Base-by-base conservation (phyloP, 2,329 filamentous ascomycete genomes). In the Sphaceloma murrayae region DNA sequence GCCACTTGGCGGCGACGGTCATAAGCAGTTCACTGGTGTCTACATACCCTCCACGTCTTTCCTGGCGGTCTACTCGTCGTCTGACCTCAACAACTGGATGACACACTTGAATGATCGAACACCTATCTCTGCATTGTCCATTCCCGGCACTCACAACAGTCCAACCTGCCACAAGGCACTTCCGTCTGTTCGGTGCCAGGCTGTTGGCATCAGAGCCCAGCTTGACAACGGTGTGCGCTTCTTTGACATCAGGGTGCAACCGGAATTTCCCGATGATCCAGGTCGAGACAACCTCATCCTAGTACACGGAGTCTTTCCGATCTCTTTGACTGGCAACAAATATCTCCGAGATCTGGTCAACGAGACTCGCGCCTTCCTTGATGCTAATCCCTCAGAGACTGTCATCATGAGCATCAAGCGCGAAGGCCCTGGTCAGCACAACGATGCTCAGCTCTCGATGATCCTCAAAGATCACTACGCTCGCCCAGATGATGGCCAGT, bases 61-160 rank as follows among this genome's bases (percentile, higher is more conserved):
- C 54, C 59, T 80, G 45, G 60, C 73, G 30, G 68, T 96, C 49
- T 79, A 81, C 64, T 85, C 79, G 49, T 86, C 79, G 4, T 73
- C 80, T 11, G 72, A 77, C 44, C 73, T 88, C 39, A 60, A 77
- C 49, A 65, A 70, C 43, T 94, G 91, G 91, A 96, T 96, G 88
- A 64, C 70, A 46, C 72, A 79, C 49, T 71, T 96, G 31, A 69
- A 73, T 48, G 76, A 88, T 56, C 72, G 78, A 14, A 81, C 77
- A 42, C 78, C 85, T 1, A 69, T 96, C 3, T 83, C 85, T 1
- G 74, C 81, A 2, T 76, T 98, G 39, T 91, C 83, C 39, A 91
- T 96, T 50, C 91, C 91, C 0, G 91, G 91, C 51, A 95, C 91
- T 0, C 91, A 98, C 69, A 96, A 98, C 66, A 85, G 84, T 13